These are phyloP conservation scores for Nevesoporus exiguus DNA, from an alignment of 768 basidiomycete genomes.

Conservation along the genomic window DNA sequence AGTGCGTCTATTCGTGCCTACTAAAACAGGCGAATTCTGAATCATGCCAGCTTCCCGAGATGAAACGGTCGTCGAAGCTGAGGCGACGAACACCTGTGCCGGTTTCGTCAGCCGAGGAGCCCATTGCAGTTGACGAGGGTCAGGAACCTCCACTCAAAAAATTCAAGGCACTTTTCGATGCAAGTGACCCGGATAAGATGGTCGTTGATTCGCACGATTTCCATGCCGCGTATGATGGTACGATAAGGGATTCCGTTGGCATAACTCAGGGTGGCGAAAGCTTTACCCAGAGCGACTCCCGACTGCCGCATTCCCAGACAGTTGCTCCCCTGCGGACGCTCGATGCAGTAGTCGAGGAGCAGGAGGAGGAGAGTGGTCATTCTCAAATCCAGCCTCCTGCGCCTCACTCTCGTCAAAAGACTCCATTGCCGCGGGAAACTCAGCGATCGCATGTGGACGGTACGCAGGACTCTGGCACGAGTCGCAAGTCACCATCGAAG, in stretches of 20 bases:
- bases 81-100: slow-evolving; percentile 52
- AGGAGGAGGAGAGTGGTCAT: slow-evolving; percentile 40
- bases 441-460: not conserved
- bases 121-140: slow-evolving; percentile 13
- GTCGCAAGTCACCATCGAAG: slow-evolving; percentile 4
- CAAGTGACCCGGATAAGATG: slow-evolving; percentile 50
- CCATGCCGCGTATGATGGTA: slow-evolving; percentile 10
- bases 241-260: slow-evolving; percentile 11
- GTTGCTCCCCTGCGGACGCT: slow-evolving; percentile 14
- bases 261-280: slow-evolving; percentile 19
- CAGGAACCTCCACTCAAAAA: slow-evolving; percentile 62
- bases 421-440: slow-evolving; percentile 1
- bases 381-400: not conserved
- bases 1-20: slow-evolving; percentile 11
- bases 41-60: slow-evolving; percentile 37
- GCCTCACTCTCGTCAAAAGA: not conserved
- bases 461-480: slow-evolving; percentile 28
- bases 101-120: slow-evolving; percentile 18
- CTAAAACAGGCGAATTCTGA: not conserved
- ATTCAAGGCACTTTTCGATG: slow-evolving; percentile 69
- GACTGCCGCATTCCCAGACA: slow-evolving; percentile 6
- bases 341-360: slow-evolving; percentile 51
- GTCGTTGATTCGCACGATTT: slow-evolving; percentile 21
- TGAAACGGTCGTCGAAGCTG: slow-evolving; percentile 40
- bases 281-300: slow-evolving; percentile 27